A percentile compares a stretch with the other conserved stretches of the same genome.
phyloP scores from a whole-genome alignment of 1,284 basidiomycete genomes.

The Ceratobasidium sp. region DNA sequence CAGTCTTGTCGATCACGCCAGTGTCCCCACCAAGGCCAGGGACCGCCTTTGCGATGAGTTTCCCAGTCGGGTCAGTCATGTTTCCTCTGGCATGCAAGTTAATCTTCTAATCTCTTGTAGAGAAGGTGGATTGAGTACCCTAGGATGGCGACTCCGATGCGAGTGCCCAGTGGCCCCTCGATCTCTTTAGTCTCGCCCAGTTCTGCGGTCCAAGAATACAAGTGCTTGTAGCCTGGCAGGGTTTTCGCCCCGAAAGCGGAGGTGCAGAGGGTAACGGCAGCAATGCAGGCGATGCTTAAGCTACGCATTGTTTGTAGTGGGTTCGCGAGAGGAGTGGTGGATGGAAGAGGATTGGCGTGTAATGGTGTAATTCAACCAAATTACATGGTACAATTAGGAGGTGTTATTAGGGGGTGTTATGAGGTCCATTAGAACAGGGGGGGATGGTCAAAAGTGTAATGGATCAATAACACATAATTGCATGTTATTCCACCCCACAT shows the following conservation, averaged over 20 bases:
- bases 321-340: too few species aligned
- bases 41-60: conserved; percentile 2
- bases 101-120: neutral
- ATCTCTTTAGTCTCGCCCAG: neutral
- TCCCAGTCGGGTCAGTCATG: neutral
- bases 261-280: neutral
- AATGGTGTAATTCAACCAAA: too few species aligned
- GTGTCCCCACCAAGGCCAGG: conserved; percentile 21
- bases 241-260: neutral
- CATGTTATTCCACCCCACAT: too few species aligned
- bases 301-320: neutral
- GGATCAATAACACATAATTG: too few species aligned
- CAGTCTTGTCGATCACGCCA: conserved; percentile 13
- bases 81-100: neutral
- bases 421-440: too few species aligned
- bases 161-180: neutral
- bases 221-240: neutral
- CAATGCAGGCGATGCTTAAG: neutral
- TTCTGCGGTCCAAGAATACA: conserved; percentile 1
- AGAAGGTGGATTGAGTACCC: neutral
- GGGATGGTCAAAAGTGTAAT: too few species aligned
- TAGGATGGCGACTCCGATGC: neutral
- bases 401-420: too few species aligned
- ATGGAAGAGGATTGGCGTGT: too few species aligned
- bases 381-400: too few species aligned